A percentile compares a stretch with the other conserved stretches of the same genome.
These are phyloP conservation scores for Lactarius psammicola DNA, from an alignment of 768 basidiomycete species.

Conservation along the genomic window DNA sequence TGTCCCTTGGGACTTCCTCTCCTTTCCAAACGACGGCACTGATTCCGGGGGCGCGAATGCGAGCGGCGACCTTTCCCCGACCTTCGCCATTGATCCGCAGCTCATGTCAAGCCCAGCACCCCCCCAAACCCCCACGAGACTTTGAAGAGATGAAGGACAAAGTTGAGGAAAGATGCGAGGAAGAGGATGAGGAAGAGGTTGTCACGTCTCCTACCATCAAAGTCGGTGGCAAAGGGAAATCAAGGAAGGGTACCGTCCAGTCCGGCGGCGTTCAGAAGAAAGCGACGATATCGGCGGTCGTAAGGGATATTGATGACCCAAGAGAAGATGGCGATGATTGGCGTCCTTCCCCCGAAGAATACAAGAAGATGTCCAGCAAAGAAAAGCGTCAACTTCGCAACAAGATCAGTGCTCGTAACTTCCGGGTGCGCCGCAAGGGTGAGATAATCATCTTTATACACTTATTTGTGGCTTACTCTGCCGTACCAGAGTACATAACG, in stretches of 20 bases:
- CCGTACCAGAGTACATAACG: conserved; percentile 78
- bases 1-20: conserved; percentile 43
- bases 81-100: conserved; percentile 68
- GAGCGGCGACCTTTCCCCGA: conserved; percentile 30
- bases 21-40: conserved; percentile 34
- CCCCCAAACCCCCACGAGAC: conserved; percentile 41
- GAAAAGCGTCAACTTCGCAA: conserved; percentile 96
- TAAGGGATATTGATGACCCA: conserved; percentile 47
- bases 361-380: conserved; percentile 92
- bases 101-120: conserved; percentile 64
- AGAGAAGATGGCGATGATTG: conserved; percentile 68
- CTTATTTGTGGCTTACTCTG: neutral
- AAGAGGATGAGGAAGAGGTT: conserved; percentile 36
- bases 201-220: conserved; percentile 34
- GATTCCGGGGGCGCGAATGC: conserved; percentile 26
- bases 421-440: conserved; percentile 94
- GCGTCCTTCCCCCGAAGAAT: conserved; percentile 88
- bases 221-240: conserved; percentile 49
- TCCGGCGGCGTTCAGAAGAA: conserved; percentile 74
- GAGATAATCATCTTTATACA: conserved; percentile 26
- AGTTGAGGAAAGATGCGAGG: conserved; percentile 35
- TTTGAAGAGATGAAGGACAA: conserved; percentile 40
- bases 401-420: conserved; percentile 95
- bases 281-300: conserved; percentile 35
- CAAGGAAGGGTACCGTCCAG: conserved; percentile 67